A percentile compares a stretch with the other conserved stretches of the same genome.
These are phyloP conservation scores for Phaeosphaeria sp. DNA, from an alignment of 2,329 filamentous ascomycete genomes.

Conservation along the genomic window DNA sequence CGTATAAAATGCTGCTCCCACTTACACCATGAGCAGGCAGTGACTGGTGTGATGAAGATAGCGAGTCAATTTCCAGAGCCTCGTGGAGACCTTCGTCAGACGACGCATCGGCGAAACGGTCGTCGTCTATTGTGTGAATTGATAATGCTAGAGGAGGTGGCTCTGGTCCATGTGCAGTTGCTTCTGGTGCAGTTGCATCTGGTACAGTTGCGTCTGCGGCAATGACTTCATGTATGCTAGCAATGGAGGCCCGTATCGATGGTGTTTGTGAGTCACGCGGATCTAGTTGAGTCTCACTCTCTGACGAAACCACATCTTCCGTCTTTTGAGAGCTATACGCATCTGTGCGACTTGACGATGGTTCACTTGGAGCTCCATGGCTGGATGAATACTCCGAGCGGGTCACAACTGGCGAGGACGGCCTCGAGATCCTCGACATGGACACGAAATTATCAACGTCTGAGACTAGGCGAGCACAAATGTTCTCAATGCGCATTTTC, in stretches of 20 bases:
- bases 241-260: slow-evolving; percentile 4
- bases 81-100: slow-evolving; percentile 42
- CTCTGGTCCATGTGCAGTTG: slow-evolving; percentile 12
- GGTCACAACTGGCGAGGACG: slow-evolving; percentile 63
- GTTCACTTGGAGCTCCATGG: slow-evolving; percentile 24
- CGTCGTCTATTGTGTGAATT: slow-evolving; percentile 45
- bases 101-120: slow-evolving; percentile 51
- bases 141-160: slow-evolving; percentile 28
- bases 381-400: slow-evolving; percentile 48
- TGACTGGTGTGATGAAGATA: slow-evolving; percentile 14
- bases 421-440: slow-evolving; percentile 63
- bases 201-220: slow-evolving; percentile 1
- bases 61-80: slow-evolving; percentile 12
- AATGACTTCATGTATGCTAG: slow-evolving; percentile 3
- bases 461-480: slow-evolving; percentile 70
- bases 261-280: slow-evolving; percentile 2
- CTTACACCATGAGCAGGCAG: slow-evolving; percentile 21
- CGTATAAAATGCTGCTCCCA: slow-evolving; percentile 41
- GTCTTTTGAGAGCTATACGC: not conserved
- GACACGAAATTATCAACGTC: slow-evolving; percentile 71
- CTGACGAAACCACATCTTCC: not conserved
- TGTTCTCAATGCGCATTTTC: slow-evolving; percentile 67
- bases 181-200: slow-evolving; percentile 4
- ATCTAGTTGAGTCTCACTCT: slow-evolving; percentile 3
- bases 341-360: slow-evolving; percentile 16